Evolutionary conservation across 495 filamentous ascomycete species (phyloP).

Genomic region (Pseudevernia furfuracea): DNA sequence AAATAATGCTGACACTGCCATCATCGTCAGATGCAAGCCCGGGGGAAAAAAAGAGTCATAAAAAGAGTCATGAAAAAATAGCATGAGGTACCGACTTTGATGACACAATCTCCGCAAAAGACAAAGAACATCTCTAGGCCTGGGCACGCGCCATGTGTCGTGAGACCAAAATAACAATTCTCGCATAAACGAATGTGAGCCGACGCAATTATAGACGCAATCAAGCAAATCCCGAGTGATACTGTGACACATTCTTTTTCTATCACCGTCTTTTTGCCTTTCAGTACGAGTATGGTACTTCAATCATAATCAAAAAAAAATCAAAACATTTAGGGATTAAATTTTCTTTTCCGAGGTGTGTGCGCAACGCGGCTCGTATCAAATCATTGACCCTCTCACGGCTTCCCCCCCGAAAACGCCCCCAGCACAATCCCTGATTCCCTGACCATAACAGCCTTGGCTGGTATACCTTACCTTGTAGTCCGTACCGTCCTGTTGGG

Average conservation of each 20-base stretch:
- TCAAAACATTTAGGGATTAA: too few relatives aligned
- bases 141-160: not conserved
- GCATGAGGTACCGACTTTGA: not conserved
- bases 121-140: not conserved
- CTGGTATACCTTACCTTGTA: conserved; percentile 3
- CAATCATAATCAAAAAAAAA: too few relatives aligned
- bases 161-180: conserved; percentile 3
- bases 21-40: not conserved
- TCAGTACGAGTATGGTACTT: too few relatives aligned
- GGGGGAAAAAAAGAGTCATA: not conserved
- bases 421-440: not conserved
- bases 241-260: not conserved
- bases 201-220: conserved; percentile 1
- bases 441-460: not conserved
- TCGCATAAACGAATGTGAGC: not conserved
- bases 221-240: not conserved
- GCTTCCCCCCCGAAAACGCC: not conserved
- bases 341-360: not conserved
- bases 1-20: not conserved
- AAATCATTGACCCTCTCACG: not conserved
- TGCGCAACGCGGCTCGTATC: not conserved
- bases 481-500: conserved; percentile 15
- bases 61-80: not conserved
- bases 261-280: not conserved
- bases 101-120: not conserved